Evolutionary conservation across 139 green algal genomes (phyloP).

Genomic region (Diplosphaera chodatii): DNA sequence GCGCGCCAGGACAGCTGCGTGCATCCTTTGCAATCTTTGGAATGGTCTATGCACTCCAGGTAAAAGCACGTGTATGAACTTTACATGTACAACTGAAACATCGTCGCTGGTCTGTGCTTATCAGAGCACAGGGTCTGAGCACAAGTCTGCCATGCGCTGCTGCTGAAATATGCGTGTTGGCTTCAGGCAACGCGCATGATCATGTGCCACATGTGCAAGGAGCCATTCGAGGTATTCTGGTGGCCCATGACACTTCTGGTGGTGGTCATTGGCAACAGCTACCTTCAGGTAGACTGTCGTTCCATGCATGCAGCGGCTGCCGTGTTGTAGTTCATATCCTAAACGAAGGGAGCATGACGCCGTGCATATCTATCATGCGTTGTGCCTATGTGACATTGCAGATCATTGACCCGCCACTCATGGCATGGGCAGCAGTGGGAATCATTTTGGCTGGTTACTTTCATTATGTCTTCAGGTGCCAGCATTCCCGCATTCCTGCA

Average conservation of each 20-base stretch:
- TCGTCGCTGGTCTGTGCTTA: too few species aligned
- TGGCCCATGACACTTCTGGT: conserved; percentile 36
- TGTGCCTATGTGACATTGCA: too few species aligned
- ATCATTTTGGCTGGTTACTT: conserved; percentile 55
- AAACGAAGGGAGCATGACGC: too few species aligned
- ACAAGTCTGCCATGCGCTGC: neutral
- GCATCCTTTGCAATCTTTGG: conserved; percentile 35
- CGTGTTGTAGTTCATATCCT: neutral
- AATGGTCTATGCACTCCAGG: conserved; percentile 42
- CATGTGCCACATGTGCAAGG: conserved; percentile 88
- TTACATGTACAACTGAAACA: too few species aligned
- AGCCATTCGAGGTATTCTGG: conserved; percentile 49
- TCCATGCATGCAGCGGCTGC: neutral
- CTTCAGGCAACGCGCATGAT: conserved; percentile 71
- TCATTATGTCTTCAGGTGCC: conserved; percentile 59
- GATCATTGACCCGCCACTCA: conserved; percentile 6
- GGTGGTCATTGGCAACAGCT: conserved; percentile 16
- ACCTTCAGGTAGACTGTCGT: conserved; percentile 2
- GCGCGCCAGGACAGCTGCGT: conserved; percentile 13
- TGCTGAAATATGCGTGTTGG: neutral
- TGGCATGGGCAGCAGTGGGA: conserved; percentile 20
- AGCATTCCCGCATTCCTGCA: too few species aligned
- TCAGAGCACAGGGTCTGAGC: too few species aligned
- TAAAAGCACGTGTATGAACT: too few species aligned
- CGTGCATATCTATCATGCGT: too few species aligned